Evolutionary conservation across 768 basidiomycete species (phyloP).

Genomic region (Leccinum sublutescens): DNA sequence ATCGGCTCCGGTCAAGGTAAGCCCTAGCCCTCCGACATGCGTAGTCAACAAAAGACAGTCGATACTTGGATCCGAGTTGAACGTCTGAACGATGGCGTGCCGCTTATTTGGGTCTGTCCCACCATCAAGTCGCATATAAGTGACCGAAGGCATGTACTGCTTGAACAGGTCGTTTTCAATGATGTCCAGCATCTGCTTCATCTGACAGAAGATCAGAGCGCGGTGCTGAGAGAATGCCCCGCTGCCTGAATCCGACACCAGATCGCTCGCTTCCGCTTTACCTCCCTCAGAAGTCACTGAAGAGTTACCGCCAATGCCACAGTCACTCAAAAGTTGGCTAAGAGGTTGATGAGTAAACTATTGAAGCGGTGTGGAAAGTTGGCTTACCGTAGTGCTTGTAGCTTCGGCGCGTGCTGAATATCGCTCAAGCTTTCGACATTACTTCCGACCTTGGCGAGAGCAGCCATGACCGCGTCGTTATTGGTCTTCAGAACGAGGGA

Average conservation of each 20-base stretch:
- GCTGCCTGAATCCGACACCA: slow-evolving; percentile 43
- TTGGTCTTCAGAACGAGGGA: slow-evolving; percentile 82
- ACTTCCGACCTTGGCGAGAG: slow-evolving; percentile 54
- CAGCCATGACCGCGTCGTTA: slow-evolving; percentile 51
- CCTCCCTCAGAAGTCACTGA: slow-evolving; percentile 47
- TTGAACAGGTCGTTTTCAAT: slow-evolving; percentile 94
- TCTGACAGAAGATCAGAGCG: slow-evolving; percentile 99
- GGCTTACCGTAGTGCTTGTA: slow-evolving; percentile 83
- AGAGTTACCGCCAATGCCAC: slow-evolving; percentile 76
- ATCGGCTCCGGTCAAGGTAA: slow-evolving; percentile 96
- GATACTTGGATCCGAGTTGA: slow-evolving; percentile 96
- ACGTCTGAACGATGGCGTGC: slow-evolving; percentile 95
- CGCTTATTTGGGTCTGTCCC: slow-evolving; percentile 90
- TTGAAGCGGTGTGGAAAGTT: not conserved
- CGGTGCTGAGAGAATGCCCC: slow-evolving; percentile 88
- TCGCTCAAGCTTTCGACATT: slow-evolving; percentile 57
- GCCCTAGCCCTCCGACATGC: slow-evolving; percentile 92
- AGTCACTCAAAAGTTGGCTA: slow-evolving; percentile 92
- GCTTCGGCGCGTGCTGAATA: slow-evolving; percentile 90
- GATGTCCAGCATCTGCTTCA: slow-evolving; percentile 98
- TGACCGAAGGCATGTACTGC: slow-evolving; percentile 88
- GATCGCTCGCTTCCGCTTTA: slow-evolving; percentile 68
- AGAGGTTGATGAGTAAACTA: slow-evolving; percentile 4
- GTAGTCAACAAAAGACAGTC: slow-evolving; percentile 95
- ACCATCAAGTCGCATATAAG: slow-evolving; percentile 98